These are phyloP conservation scores for Neurospora sp. DNA, from an alignment of 495 filamentous ascomycete species.

Conservation along the genomic window DNA sequence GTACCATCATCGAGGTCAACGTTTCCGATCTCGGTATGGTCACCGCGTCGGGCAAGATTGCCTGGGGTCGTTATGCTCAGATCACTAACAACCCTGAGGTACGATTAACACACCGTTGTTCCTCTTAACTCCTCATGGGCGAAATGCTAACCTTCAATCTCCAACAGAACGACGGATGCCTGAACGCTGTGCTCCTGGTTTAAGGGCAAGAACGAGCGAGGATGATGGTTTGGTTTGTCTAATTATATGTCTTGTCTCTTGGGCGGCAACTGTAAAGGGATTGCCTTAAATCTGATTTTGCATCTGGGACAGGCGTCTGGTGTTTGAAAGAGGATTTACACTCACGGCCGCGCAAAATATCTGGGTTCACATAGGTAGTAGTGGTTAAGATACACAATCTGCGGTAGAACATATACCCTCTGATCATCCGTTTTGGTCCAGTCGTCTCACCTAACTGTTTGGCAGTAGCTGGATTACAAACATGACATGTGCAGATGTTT, in stretches of 20 bases:
- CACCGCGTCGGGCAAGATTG: conserved; percentile 85
- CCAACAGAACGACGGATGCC: conserved; percentile 30
- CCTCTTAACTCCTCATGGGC: neutral
- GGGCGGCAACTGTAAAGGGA: neutral
- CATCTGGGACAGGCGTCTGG: conserved; percentile 20
- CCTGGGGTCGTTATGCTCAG: conserved; percentile 77
- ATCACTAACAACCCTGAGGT: conserved; percentile 54
- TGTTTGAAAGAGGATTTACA: conserved; percentile 12
- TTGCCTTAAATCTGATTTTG: neutral
- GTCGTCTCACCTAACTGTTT: neutral
- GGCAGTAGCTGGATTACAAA: neutral
- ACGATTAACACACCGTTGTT: neutral
- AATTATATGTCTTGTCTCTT: neutral
- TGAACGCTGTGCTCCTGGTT: conserved; percentile 34
- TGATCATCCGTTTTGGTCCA: neutral
- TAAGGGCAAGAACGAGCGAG: conserved; percentile 9
- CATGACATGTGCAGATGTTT: neutral
- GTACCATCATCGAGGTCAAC: conserved; percentile 93
- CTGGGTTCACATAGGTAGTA: neutral
- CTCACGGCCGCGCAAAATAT: neutral
- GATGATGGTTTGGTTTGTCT: neutral
- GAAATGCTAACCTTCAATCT: neutral
- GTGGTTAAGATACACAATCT: neutral
- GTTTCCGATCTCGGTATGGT: conserved; percentile 88
- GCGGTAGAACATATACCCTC: neutral